phyloP scores from a whole-genome alignment of 2,329 filamentous ascomycete species.

The Falciphora oryzae region DNA sequence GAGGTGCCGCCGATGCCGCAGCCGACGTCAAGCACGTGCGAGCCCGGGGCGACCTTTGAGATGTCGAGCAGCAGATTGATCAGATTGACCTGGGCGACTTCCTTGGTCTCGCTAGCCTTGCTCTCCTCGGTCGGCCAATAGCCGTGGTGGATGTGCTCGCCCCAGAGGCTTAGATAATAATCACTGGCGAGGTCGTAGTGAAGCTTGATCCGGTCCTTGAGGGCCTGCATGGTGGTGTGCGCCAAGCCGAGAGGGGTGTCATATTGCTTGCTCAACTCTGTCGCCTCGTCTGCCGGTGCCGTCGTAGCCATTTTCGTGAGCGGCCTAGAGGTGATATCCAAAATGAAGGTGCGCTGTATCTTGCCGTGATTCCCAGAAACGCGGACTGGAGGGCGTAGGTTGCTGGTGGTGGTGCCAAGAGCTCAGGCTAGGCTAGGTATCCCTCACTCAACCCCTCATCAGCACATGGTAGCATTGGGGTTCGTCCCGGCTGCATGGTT shows the following conservation, averaged over 20 bases:
- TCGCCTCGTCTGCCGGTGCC: constrained; percentile 19
- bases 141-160: constrained; percentile 59
- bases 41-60: constrained; percentile 26
- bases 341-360: neutral
- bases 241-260: constrained; percentile 38
- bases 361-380: neutral
- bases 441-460: neutral
- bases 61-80: constrained; percentile 48
- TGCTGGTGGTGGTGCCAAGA: neutral
- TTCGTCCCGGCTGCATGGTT: too few species aligned
- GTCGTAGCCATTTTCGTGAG: constrained; percentile 8
- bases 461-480: too few species aligned
- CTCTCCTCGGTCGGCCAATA: constrained; percentile 46
- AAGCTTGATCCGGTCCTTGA: constrained; percentile 53
- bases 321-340: too few species aligned
- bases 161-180: constrained; percentile 58
- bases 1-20: constrained; percentile 57
- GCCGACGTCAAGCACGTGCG: constrained; percentile 51
- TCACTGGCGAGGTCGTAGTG: constrained; percentile 58
- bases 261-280: constrained; percentile 38
- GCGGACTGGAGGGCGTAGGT: neutral
- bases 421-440: too few species aligned
- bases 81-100: constrained; percentile 50
- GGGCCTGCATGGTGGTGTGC: constrained; percentile 40
- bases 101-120: constrained; percentile 46